Evolutionary conservation across 2,329 filamentous ascomycete genomes (phyloP).

Genomic region (Colletotrichum sp.): DNA sequence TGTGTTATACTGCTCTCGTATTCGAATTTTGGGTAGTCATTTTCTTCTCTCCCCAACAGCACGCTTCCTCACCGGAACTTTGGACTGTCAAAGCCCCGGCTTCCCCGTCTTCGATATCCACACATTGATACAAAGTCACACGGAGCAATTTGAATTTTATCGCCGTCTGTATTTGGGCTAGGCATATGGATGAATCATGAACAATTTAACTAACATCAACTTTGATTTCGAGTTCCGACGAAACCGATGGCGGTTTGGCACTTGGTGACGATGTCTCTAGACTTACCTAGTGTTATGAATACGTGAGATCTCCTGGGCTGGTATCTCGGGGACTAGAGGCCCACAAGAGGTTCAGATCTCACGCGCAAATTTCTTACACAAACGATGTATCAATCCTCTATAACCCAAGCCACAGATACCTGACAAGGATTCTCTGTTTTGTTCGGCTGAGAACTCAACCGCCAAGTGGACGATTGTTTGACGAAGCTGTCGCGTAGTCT

Average conservation of each 20-base stretch:
- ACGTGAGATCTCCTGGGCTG: not conserved
- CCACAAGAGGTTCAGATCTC: not conserved
- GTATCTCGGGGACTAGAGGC: not conserved
- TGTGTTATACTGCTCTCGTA: not conserved
- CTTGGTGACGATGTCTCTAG: not conserved
- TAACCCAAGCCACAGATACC: not conserved
- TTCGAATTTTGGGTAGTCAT: fast-evolving
- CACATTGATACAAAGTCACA: not conserved
- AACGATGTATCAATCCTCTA: not conserved
- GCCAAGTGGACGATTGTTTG: not conserved
- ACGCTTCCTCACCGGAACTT: not conserved
- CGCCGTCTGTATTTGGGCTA: not conserved
- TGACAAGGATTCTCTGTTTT: not conserved
- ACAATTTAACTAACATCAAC: not conserved
- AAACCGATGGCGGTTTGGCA: not conserved
- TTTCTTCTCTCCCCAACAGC: not conserved
- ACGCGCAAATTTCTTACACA: fast-evolving
- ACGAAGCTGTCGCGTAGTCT: fast-evolving
- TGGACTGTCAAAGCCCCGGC: not conserved
- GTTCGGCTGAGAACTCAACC: not conserved
- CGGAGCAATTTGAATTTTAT: not conserved
- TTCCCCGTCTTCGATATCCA: not conserved
- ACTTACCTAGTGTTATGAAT: not conserved
- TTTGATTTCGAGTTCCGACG: not conserved
- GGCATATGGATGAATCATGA: not conserved